Conservation (phyloP, 768 basidiomycete species). For the Termitomyces sp. region DNA sequence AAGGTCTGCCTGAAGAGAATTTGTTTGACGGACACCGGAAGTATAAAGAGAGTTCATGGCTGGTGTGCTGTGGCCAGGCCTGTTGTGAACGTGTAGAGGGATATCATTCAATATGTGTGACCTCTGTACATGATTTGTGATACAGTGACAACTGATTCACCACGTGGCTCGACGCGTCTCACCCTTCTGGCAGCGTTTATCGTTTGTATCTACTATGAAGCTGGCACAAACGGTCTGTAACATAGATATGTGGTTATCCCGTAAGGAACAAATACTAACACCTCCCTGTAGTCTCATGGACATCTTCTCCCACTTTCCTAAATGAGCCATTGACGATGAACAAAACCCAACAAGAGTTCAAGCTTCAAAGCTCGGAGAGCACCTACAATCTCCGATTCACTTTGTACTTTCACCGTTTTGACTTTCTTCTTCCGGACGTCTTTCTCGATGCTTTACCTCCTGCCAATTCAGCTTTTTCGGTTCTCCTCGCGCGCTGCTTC, state of each 20-base stretch:
- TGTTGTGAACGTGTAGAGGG: neutral
- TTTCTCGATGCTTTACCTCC: conserved; percentile 55
- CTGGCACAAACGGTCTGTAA: neutral
- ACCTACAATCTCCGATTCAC: neutral
- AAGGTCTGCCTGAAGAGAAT: conserved; percentile 82
- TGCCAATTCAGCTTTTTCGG: conserved; percentile 68
- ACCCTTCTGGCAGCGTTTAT: no score
- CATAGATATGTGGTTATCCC: neutral
- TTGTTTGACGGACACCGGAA: conserved; percentile 86
- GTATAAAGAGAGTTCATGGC: conserved; percentile 94
- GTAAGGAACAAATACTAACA: neutral
- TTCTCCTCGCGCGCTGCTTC: conserved; percentile 59
- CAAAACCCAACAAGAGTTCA: neutral
- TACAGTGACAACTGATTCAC: neutral
- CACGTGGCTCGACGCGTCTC: neutral
- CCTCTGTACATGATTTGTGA: neutral
- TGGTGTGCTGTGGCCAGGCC: conserved; percentile 4
- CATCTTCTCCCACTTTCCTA: neutral
- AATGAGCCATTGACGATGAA: neutral
- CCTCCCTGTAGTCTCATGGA: neutral
- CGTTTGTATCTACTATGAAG: no score
- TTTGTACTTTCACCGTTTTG: conserved; percentile 11
- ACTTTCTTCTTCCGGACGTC: conserved; percentile 17
- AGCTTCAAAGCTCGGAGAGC: neutral
- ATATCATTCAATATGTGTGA: neutral